phyloP scores from a whole-genome alignment of 805 yeast genomes.

The Ogataea methanolica region DNA sequence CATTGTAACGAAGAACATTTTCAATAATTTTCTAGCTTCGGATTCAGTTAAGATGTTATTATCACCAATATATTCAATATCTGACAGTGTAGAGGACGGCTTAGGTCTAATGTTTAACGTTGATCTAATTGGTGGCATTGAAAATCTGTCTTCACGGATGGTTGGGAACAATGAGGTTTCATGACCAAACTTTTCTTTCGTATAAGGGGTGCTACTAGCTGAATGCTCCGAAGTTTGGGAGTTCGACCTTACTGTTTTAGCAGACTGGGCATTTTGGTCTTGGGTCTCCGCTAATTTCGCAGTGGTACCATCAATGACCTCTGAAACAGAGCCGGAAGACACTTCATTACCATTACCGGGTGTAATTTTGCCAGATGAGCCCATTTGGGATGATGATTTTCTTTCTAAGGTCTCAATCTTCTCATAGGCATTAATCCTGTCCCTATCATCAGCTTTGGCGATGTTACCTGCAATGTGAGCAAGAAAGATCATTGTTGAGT shows the following conservation, averaged over 20 bases:
- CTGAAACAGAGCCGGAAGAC: too few species aligned
- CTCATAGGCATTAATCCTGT: slow-evolving; percentile 49
- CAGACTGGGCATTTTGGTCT: too few species aligned
- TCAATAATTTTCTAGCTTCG: slow-evolving; percentile 56
- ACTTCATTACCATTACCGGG: slow-evolving; percentile 10
- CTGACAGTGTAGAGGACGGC: slow-evolving; percentile 45
- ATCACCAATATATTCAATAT: slow-evolving; percentile 61
- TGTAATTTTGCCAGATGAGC: slow-evolving; percentile 1
- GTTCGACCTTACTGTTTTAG: not conserved
- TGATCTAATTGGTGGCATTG: slow-evolving; percentile 41
- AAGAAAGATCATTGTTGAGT: slow-evolving; percentile 59
- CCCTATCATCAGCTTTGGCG: slow-evolving; percentile 64
- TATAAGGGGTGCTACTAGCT: slow-evolving; percentile 4
- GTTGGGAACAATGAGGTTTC: slow-evolving; percentile 22
- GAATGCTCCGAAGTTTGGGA: not conserved
- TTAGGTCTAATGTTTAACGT: slow-evolving; percentile 40
- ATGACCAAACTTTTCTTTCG: slow-evolving; percentile 26
- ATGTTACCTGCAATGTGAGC: slow-evolving; percentile 79
- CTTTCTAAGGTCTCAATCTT: slow-evolving; percentile 44
- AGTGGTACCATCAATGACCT: too few species aligned
- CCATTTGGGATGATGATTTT: slow-evolving; percentile 1
- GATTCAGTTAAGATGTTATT: slow-evolving; percentile 48
- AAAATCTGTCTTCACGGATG: slow-evolving; percentile 24
- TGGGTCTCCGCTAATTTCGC: too few species aligned
- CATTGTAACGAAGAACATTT: slow-evolving; percentile 66